A percentile compares a stretch with the other conserved stretches of the same genome.
Conservation (phyloP, 2,329 filamentous ascomycete species). For the Hypoxylon sp. region DNA sequence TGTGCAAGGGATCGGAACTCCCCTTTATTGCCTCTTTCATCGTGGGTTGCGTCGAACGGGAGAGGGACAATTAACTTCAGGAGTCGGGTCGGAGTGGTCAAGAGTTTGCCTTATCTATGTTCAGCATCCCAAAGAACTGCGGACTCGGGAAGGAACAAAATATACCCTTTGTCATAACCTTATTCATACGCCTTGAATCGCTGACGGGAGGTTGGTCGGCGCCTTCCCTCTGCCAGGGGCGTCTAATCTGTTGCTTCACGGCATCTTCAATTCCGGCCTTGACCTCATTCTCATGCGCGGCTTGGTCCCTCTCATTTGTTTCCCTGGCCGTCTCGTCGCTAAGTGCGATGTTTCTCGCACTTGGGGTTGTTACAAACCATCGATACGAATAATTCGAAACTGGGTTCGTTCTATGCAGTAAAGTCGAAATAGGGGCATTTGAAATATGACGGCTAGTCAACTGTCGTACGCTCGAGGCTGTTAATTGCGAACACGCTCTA, state of each 20-base stretch:
- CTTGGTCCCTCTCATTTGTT: slow-evolving; percentile 50
- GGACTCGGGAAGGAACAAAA: background rate
- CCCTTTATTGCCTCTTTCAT: slow-evolving; percentile 63
- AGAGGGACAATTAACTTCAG: slow-evolving; percentile 80
- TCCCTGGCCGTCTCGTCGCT: slow-evolving; percentile 49
- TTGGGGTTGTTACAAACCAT: slow-evolving; percentile 39
- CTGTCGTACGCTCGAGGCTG: slow-evolving; percentile 44
- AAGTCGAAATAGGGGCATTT: slow-evolving; percentile 9
- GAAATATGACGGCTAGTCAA: slow-evolving; percentile 30
- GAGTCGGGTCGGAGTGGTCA: slow-evolving; percentile 79
- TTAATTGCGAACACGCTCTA: slow-evolving; percentile 49
- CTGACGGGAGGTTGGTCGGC: slow-evolving; percentile 71
- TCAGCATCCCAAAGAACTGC: slow-evolving; percentile 6
- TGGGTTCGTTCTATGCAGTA: background rate
- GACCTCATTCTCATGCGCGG: slow-evolving; percentile 54
- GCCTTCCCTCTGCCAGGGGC: slow-evolving; percentile 75
- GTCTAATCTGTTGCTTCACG: slow-evolving; percentile 69
- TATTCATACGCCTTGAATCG: slow-evolving; percentile 60
- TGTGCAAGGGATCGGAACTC: slow-evolving; percentile 60
- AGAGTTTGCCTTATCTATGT: slow-evolving; percentile 71
- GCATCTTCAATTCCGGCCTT: slow-evolving; percentile 56
- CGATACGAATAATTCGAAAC: slow-evolving; percentile 19
- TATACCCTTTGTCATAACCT: slow-evolving; percentile 75
- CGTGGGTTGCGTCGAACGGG: slow-evolving; percentile 66
- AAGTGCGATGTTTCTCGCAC: slow-evolving; percentile 29